phyloP scores from a whole-genome alignment of 306 rosid species.

The Arachis stenosperma region DNA sequence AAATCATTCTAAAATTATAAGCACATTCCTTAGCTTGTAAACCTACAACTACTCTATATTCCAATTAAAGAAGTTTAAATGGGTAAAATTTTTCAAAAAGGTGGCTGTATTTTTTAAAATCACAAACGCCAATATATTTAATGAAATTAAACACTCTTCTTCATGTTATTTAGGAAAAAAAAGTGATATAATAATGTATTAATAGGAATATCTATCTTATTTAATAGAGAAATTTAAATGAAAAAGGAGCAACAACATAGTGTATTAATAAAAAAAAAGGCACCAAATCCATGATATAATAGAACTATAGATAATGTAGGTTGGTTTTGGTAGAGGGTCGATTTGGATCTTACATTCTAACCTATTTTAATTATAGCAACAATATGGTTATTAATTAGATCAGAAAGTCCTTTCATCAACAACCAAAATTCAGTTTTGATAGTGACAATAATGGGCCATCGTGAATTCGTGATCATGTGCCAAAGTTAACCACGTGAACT shows the following conservation, averaged over 20 bases:
- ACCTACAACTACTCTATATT: too few relatives aligned
- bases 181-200: too few relatives aligned
- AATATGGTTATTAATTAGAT: background rate
- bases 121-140: too few relatives aligned
- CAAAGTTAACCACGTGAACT: conserved; percentile 30
- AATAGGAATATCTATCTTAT: background rate
- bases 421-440: conserved; percentile 10
- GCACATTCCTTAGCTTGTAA: too few relatives aligned
- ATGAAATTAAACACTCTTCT: too few relatives aligned
- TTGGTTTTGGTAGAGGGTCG: conserved; percentile 47
- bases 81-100: too few relatives aligned
- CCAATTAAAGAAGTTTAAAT: too few relatives aligned
- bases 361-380: conserved; percentile 13
- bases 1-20: too few relatives aligned
- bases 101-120: too few relatives aligned
- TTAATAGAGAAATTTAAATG: background rate
- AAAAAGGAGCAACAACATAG: too few relatives aligned
- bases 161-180: too few relatives aligned
- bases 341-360: conserved; percentile 43
- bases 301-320: background rate
- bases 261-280: background rate
- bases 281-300: conserved; percentile 9
- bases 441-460: conserved; percentile 33
- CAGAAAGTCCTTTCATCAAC: conserved; percentile 38
- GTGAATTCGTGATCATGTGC: background rate